These are phyloP conservation scores for Protostelium mycophagum DNA, from an alignment of 78 protist genomes.

Conservation along the genomic window DNA sequence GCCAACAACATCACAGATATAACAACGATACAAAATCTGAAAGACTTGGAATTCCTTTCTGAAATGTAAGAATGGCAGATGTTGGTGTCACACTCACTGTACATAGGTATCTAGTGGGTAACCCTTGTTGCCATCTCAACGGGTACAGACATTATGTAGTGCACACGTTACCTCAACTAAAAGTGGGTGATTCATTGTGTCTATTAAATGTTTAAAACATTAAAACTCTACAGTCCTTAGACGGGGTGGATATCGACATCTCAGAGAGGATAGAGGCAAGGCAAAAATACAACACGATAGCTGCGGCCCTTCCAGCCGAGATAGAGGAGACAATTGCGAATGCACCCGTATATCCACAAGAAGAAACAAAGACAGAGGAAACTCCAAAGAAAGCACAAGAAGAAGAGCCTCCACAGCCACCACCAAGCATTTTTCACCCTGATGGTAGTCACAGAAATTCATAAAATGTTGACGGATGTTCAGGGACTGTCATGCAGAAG, in stretches of 20 bases:
- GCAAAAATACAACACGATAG: not conserved
- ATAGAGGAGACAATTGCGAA: not conserved
- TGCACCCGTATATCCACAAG: not conserved
- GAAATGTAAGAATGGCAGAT: constrained; percentile 15
- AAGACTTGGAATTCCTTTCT: constrained; percentile 12
- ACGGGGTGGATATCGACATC: not conserved
- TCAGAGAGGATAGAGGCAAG: not conserved
- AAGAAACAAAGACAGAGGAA: not conserved
- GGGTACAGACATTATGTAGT: constrained; percentile 67
- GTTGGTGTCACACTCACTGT: not conserved
- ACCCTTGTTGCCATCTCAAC: constrained; percentile 53
- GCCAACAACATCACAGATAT: constrained; percentile 70
- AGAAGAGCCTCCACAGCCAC: not conserved
- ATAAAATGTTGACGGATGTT: not conserved
- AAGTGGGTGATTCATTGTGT: not conserved
- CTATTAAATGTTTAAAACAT: not conserved
- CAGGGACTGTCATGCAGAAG: constrained; percentile 7
- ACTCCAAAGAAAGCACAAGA: not conserved
- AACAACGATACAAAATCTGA: constrained; percentile 19
- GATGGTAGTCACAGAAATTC: not conserved
- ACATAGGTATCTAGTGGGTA: constrained; percentile 55
- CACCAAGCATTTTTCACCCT: not conserved
- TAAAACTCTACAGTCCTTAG: not conserved
- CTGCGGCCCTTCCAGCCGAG: not conserved
- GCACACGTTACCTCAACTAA: constrained; percentile 68